Evolutionary conservation across 805 yeast species (phyloP).

Genomic region (Saccharomycopsis fodiens): DNA sequence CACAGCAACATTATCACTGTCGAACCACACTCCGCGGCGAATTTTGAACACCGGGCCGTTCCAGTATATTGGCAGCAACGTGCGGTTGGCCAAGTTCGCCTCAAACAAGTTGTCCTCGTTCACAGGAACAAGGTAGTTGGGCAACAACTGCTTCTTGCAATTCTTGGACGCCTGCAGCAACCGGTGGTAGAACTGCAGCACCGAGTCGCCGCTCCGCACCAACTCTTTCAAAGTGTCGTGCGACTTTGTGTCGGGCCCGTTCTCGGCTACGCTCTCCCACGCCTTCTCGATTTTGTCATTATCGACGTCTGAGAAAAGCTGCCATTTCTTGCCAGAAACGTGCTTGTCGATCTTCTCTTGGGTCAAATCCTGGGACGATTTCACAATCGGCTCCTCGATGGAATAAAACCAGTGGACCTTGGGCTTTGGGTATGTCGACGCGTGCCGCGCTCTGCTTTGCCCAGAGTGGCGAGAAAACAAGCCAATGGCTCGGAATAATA

Average conservation of each 20-base stretch:
- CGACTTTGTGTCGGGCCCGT: background rate
- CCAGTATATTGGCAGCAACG: constrained; percentile 74
- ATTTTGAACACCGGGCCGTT: constrained; percentile 80
- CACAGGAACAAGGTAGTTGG: constrained; percentile 40
- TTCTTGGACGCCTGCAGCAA: background rate
- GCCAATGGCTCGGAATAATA: no score
- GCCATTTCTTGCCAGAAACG: background rate
- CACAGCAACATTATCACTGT: constrained; percentile 49
- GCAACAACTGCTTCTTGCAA: background rate
- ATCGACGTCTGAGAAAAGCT: background rate
- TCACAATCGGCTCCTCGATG: background rate
- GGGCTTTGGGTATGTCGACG: background rate
- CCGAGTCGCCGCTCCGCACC: background rate
- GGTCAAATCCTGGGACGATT: background rate
- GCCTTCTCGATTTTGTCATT: background rate
- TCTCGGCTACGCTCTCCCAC: background rate
- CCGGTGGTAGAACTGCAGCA: background rate
- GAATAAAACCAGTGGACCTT: background rate
- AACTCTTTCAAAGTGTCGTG: background rate
- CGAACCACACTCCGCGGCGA: constrained; percentile 81
- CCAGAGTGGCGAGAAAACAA: no score
- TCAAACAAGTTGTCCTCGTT: constrained; percentile 75
- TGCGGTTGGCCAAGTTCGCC: constrained; percentile 52
- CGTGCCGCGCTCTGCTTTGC: no score
- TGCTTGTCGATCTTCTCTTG: background rate